Evolutionary conservation across 2,329 filamentous ascomycete genomes (phyloP).

Genomic region (Monilinia polystroma): DNA sequence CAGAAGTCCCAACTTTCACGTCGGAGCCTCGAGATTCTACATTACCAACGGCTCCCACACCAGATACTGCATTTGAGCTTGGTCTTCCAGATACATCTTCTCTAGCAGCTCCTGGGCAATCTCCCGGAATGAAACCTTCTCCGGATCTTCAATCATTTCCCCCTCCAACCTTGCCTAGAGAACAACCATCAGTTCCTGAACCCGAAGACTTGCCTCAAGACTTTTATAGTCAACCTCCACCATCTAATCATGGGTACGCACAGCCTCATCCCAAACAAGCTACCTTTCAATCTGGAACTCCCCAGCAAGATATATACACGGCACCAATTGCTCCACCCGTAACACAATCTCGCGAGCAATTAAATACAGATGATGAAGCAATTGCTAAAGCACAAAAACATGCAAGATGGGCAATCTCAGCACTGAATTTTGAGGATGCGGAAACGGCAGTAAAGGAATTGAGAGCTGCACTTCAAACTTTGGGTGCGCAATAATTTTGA

Average conservation of each 20-base stretch:
- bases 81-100: constrained; percentile 36
- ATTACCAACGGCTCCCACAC: constrained; percentile 36
- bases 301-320: constrained; percentile 28
- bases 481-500: constrained; percentile 35
- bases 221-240: constrained; percentile 39
- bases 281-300: constrained; percentile 25
- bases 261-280: constrained; percentile 33
- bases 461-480: constrained; percentile 61
- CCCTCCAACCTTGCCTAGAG: constrained; percentile 36
- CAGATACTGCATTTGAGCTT: constrained; percentile 31
- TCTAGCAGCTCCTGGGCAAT: constrained; percentile 28
- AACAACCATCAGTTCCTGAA: constrained; percentile 27
- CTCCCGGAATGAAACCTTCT: constrained; percentile 32
- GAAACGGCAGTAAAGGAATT: constrained; percentile 85
- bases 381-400: constrained; percentile 88
- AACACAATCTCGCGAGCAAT: constrained; percentile 39
- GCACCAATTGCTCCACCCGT: constrained; percentile 24
- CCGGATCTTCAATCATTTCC: constrained; percentile 39
- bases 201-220: constrained; percentile 43
- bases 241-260: constrained; percentile 34
- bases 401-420: constrained; percentile 94
- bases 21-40: constrained; percentile 33
- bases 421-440: constrained; percentile 94
- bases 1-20: constrained; percentile 45
- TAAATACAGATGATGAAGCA: constrained; percentile 64